Conservation (phyloP, 768 basidiomycete species). For the Trametes meyenii region DNA sequence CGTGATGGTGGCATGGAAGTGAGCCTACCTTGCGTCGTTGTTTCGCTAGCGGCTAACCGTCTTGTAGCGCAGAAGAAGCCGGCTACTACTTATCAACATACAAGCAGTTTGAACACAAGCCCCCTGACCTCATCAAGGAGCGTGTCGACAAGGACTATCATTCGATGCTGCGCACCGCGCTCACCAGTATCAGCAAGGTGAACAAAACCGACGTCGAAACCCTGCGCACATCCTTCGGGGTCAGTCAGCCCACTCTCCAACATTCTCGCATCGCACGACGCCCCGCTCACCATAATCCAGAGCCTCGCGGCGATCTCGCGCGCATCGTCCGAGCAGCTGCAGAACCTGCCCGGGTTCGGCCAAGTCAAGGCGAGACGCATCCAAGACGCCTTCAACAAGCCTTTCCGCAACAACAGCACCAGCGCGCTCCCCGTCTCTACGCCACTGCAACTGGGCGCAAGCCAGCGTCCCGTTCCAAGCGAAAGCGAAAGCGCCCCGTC, state of each 20-base stretch:
- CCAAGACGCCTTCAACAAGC: constrained; percentile 88
- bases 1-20: constrained; percentile 92
- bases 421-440: constrained; percentile 40
- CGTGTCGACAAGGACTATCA: constrained; percentile 88
- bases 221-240: constrained; percentile 87
- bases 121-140: constrained; percentile 94
- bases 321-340: constrained; percentile 72
- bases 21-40: constrained; percentile 27
- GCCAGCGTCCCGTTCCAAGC: neutral
- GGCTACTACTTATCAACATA: constrained; percentile 88
- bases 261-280: constrained; percentile 3
- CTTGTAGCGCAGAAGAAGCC: constrained; percentile 80
- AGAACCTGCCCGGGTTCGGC: constrained; percentile 89
- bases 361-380: constrained; percentile 92
- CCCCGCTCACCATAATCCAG: constrained; percentile 42
- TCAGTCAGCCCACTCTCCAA: constrained; percentile 43
- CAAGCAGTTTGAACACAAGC: constrained; percentile 93
- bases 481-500: neutral
- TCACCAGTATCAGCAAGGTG: constrained; percentile 90
- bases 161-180: constrained; percentile 75
- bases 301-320: constrained; percentile 83
- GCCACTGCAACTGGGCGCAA: constrained; percentile 14
- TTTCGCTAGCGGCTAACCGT: neutral
- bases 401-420: constrained; percentile 73
- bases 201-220: constrained; percentile 99